Percentiles rank a stretch among this genome's conserved stretches.
Evolutionary conservation across 2,329 filamentous ascomycete genomes (phyloP).

Genomic region (Cryphonectria nitschkei): DNA sequence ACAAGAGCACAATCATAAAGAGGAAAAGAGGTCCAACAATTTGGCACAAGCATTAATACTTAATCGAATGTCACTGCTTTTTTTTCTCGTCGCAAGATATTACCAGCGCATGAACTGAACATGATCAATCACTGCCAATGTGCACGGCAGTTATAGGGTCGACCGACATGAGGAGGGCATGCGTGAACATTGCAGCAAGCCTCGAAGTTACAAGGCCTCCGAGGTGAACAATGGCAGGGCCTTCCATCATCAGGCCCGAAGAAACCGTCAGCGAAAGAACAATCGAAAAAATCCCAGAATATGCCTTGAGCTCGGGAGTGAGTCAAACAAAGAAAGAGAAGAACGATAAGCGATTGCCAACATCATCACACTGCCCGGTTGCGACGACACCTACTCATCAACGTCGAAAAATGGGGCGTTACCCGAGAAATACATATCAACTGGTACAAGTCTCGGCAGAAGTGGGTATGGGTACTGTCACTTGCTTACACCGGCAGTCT

Average conservation of each 20-base stretch:
- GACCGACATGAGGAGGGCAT: not conserved
- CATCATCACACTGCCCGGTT: not conserved
- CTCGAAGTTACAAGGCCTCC: not conserved
- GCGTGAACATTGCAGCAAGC: not conserved
- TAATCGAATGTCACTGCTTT: too few species aligned
- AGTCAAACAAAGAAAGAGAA: not conserved
- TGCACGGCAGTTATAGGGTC: not conserved
- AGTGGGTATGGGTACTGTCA: not conserved
- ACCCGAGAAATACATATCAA: not conserved
- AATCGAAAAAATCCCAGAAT: not conserved
- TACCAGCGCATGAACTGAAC: not conserved
- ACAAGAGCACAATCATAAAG: not conserved
- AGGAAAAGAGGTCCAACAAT: not conserved
- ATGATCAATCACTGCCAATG: not conserved
- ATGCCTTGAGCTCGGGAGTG: not conserved
- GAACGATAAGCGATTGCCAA: not conserved
- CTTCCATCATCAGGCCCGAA: not conserved
- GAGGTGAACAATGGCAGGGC: not conserved
- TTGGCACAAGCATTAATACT: too few species aligned
- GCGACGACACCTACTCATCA: not conserved
- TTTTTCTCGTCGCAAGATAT: not conserved
- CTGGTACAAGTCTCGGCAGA: not conserved
- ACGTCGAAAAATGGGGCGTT: not conserved
- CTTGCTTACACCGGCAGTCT: not conserved
- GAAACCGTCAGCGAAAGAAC: too few species aligned